Percentiles rank a stretch among this genome's conserved stretches.
Conservation (phyloP, 805 yeast genomes). For the Pichia kluyveri region DNA sequence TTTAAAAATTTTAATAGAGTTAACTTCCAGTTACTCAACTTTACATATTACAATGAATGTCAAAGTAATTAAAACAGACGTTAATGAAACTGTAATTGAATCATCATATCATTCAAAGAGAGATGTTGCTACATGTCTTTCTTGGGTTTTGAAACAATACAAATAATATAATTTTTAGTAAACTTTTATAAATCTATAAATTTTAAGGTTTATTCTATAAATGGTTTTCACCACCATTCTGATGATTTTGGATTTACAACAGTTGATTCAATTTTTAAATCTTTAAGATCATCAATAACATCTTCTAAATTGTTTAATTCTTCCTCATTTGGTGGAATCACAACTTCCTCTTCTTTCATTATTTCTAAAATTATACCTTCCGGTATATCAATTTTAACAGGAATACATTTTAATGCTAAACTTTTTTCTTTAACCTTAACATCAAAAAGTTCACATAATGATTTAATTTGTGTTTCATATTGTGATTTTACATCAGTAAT, state of each 20-base stretch:
- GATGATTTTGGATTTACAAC: conserved; percentile 2
- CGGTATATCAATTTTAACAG: conserved; percentile 34
- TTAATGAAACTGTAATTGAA: conserved; percentile 31
- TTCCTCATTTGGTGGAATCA: background rate
- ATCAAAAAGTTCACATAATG: conserved; percentile 30
- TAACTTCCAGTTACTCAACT: conserved; percentile 9
- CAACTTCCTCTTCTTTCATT: background rate
- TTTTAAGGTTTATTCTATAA: background rate
- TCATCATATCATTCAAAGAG: conserved; percentile 40
- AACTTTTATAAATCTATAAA: background rate
- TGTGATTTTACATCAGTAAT: conserved; percentile 18
- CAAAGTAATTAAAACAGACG: conserved; percentile 15
- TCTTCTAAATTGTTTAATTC: background rate
- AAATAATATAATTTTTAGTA: background rate
- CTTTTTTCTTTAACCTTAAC: conserved; percentile 29
- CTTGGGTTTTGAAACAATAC: conserved; percentile 29
- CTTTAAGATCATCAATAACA: background rate
- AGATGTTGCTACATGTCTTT: conserved; percentile 47
- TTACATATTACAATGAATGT: conserved; percentile 11
- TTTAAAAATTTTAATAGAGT: conserved; percentile 9
- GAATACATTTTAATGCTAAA: conserved; percentile 41
- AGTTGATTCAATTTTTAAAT: conserved; percentile 4
- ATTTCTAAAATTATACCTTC: conserved; percentile 26
- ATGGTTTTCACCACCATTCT: conserved; percentile 1
- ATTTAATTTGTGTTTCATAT: conserved; percentile 34